Conservation (phyloP, 2,329 filamentous ascomycete species). For the Fusarium sp. region DNA sequence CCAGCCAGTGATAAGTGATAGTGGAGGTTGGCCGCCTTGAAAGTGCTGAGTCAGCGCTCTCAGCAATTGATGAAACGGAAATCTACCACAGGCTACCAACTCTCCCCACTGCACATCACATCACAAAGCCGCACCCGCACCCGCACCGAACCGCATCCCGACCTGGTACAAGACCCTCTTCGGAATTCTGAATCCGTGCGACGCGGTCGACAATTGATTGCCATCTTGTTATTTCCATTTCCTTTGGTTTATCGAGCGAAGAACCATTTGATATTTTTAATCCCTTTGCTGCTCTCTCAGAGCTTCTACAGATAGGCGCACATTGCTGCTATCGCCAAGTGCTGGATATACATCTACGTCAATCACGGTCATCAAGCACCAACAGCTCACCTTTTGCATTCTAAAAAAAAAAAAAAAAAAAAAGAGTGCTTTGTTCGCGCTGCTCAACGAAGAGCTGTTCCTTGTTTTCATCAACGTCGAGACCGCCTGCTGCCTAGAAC, state of each 20-base stretch:
- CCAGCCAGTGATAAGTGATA: not conserved
- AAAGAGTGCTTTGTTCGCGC: not conserved
- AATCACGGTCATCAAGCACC: slow-evolving; percentile 23
- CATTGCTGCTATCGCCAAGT: slow-evolving; percentile 24
- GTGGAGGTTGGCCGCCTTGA: not conserved
- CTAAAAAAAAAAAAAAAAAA: not conserved
- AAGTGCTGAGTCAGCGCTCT: slow-evolving; percentile 40
- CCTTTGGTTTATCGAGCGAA: not conserved
- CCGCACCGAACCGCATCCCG: slow-evolving; percentile 39
- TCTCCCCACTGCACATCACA: slow-evolving; percentile 54
- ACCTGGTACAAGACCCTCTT: slow-evolving; percentile 38
- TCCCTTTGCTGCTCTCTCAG: slow-evolving; percentile 8
- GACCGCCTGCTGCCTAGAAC: not conserved
- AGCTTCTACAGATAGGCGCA: slow-evolving; percentile 14
- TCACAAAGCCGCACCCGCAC: slow-evolving; percentile 41
- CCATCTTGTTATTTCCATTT: not conserved
- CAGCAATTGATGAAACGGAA: slow-evolving; percentile 46
- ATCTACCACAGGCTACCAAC: slow-evolving; percentile 50
- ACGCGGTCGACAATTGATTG: slow-evolving; percentile 21
- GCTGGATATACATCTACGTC: slow-evolving; percentile 21
- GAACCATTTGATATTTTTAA: not conserved
- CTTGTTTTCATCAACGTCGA: not conserved
- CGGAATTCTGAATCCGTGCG: slow-evolving; percentile 20
- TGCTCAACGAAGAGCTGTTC: slow-evolving; percentile 2
- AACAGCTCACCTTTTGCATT: slow-evolving; percentile 2